These are phyloP conservation scores for Gentiana dahurica DNA, from an alignment of 257 asterid species.

Conservation along the genomic window DNA sequence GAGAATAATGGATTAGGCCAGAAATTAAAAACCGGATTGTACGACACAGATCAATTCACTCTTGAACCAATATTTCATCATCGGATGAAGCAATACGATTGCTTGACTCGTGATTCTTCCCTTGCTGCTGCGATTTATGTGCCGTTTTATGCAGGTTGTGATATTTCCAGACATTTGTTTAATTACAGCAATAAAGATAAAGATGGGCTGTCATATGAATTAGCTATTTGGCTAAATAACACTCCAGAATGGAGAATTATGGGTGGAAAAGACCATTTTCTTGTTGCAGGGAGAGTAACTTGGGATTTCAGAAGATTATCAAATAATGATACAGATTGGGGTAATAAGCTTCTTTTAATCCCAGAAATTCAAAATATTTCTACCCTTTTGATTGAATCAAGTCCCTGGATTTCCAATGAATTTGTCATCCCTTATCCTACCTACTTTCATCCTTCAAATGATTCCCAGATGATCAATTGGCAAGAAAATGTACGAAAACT, in stretches of 20 bases:
- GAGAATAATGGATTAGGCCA: slow-evolving; percentile 5
- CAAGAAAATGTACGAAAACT: slow-evolving; percentile 2
- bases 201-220: slow-evolving; percentile 4
- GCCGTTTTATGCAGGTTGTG: slow-evolving; percentile 11
- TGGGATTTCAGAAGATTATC: slow-evolving; percentile 7
- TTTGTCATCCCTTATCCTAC: slow-evolving; percentile 8
- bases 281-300: slow-evolving; percentile 7
- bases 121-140: slow-evolving; percentile 10
- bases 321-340: slow-evolving; percentile 1
- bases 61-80: slow-evolving; percentile 4
- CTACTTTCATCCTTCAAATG: slow-evolving; percentile 5
- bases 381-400: slow-evolving; percentile 8
- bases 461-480: slow-evolving; percentile 3
- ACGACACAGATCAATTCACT: slow-evolving; percentile 6
- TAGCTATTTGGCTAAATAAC: slow-evolving; percentile 1
- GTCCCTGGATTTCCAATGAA: slow-evolving; percentile 7
- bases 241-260: slow-evolving; percentile 8
- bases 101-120: slow-evolving; percentile 9
- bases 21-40: slow-evolving; percentile 5
- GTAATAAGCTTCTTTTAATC: slow-evolving; percentile 6
- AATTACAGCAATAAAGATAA: background rate
- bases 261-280: slow-evolving; percentile 9
- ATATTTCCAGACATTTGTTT: slow-evolving; percentile 3
- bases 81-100: slow-evolving; percentile 9
- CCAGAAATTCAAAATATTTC: slow-evolving; percentile 7